Evolutionary conservation across 192 early-diverging fungal species (phyloP).

Genomic region (Mortierella antarctica): DNA sequence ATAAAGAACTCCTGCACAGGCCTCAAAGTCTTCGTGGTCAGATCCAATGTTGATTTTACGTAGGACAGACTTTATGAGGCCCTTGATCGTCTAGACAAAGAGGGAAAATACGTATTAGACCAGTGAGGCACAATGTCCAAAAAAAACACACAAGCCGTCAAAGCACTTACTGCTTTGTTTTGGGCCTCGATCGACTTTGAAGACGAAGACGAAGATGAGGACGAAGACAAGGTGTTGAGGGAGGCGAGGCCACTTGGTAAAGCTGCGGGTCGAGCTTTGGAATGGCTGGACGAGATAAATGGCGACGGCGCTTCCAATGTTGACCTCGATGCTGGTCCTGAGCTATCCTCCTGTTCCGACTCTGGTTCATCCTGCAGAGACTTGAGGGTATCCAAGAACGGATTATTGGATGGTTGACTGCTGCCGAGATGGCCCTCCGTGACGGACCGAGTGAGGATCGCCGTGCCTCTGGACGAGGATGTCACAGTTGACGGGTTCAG

Average conservation of each 20-base stretch:
- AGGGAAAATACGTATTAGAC: not conserved
- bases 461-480: too few species aligned
- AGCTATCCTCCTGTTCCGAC: not conserved
- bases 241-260: not conserved
- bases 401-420: not conserved
- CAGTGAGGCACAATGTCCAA: not conserved
- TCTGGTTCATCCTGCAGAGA: not conserved
- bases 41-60: constrained; percentile 23
- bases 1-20: constrained; percentile 29
- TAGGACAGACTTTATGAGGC: constrained; percentile 11
- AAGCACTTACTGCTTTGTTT: constrained; percentile 30
- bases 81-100: constrained; percentile 22
- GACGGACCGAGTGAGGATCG: too few species aligned
- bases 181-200: constrained; percentile 36
- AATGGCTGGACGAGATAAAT: not conserved
- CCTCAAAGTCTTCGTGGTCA: constrained; percentile 38
- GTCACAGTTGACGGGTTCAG: not conserved
- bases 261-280: not conserved
- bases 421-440: too few species aligned
- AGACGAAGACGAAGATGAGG: not conserved
- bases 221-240: not conserved
- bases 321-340: not conserved
- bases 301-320: not conserved
- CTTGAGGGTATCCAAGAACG: constrained; percentile 8
- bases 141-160: not conserved